phyloP scores from a whole-genome alignment of 2,329 filamentous ascomycete species.

The Neofusicoccum sp. region DNA sequence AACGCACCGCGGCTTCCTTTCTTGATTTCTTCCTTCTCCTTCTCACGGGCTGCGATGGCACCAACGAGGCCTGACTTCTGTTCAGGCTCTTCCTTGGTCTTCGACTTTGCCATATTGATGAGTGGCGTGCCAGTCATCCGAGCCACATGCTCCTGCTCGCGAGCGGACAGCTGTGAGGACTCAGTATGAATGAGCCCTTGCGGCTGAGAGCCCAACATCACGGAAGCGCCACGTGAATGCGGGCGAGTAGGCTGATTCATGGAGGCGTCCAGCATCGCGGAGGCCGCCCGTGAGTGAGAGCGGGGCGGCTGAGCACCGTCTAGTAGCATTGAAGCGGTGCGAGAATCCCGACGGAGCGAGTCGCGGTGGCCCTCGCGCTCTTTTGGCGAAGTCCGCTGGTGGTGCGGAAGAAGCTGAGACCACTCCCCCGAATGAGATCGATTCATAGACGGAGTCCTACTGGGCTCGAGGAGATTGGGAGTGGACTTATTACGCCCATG shows the following conservation, averaged over 20 bases:
- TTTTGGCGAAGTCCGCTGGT: conserved; percentile 4
- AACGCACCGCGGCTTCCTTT: conserved; percentile 65
- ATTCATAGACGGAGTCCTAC: conserved; percentile 40
- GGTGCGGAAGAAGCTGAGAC: conserved; percentile 33
- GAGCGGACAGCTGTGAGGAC: conserved; percentile 68
- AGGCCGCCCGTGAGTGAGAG: conserved; percentile 21
- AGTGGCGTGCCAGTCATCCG: conserved; percentile 75
- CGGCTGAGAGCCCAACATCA: conserved; percentile 31
- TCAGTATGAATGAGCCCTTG: conserved; percentile 43
- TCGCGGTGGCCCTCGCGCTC: conserved; percentile 1
- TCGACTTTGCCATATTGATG: conserved; percentile 60
- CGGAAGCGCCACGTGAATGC: conserved; percentile 58
- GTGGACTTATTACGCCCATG: conserved; percentile 34
- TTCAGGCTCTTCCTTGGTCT: conserved; percentile 40
- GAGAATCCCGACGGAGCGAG: conserved; percentile 3
- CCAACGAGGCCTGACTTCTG: conserved; percentile 64
- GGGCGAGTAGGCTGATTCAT: conserved; percentile 34
- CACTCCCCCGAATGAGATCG: conserved; percentile 47
- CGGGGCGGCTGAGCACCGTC: conserved; percentile 14
- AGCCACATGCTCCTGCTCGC: conserved; percentile 86
- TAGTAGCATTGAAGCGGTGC: conserved; percentile 11
- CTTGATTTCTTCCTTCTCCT: conserved; percentile 70
- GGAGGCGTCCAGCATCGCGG: conserved; percentile 19
- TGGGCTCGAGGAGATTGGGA: conserved; percentile 43
- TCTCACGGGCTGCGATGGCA: conserved; percentile 75